phyloP scores from a whole-genome alignment of 129 eudicot genomes.

The Silybum marianum region DNA sequence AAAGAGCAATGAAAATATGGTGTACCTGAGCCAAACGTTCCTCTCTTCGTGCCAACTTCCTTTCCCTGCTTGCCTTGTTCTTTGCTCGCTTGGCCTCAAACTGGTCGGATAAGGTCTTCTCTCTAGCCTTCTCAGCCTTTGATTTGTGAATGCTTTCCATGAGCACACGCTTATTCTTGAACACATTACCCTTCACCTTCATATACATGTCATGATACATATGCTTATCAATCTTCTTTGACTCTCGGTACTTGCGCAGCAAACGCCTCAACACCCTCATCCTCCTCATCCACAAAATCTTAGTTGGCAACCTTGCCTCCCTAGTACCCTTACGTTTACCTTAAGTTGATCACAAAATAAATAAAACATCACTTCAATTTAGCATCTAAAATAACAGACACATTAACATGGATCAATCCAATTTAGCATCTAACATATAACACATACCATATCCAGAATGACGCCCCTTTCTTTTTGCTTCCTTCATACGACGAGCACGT shows the following conservation, averaged over 20 bases:
- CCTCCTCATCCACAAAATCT: slow-evolving; percentile 93
- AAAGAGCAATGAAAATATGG: too few relatives aligned
- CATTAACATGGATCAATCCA: not conserved
- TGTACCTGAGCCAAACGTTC: slow-evolving; percentile 77
- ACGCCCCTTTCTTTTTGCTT: slow-evolving; percentile 90
- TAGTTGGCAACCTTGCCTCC: slow-evolving; percentile 94
- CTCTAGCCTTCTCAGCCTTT: slow-evolving; percentile 99
- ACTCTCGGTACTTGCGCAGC: slow-evolving; percentile 84
- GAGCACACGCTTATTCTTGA: slow-evolving; percentile 92
- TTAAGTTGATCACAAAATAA: slow-evolving; percentile 15
- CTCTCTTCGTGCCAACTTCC: slow-evolving; percentile 88
- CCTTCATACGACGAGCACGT: slow-evolving; percentile 92
- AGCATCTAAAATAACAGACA: not conserved
- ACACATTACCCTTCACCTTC: slow-evolving; percentile 96
- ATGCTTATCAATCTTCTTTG: slow-evolving; percentile 96
- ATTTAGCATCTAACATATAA: not conserved
- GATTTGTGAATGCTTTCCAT: slow-evolving; percentile 96
- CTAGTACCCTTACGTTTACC: slow-evolving; percentile 97
- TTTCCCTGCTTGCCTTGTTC: slow-evolving; percentile 98
- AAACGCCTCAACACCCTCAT: slow-evolving; percentile 84
- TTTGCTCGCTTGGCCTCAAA: slow-evolving; percentile 96
- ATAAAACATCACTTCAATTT: not conserved
- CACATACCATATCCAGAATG: slow-evolving; percentile 91
- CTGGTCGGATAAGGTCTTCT: slow-evolving; percentile 87
- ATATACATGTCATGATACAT: slow-evolving; percentile 99